phyloP scores from a whole-genome alignment of 305 asterid species.

The Solanum hybrid region DNA sequence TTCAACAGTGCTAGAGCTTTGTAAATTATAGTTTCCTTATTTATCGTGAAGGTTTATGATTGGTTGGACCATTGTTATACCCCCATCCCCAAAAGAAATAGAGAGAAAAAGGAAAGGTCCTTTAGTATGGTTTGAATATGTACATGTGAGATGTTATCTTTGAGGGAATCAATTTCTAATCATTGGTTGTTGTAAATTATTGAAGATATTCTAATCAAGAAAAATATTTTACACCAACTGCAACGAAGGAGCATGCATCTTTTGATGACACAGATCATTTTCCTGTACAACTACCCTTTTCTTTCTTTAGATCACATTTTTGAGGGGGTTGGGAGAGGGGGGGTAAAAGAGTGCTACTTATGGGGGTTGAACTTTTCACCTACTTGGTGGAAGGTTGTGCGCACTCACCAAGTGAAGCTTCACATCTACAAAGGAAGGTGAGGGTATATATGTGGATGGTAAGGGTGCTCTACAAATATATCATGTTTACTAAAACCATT shows the following conservation, averaged over 20 bases:
- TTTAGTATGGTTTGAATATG: not conserved
- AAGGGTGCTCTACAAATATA: not conserved
- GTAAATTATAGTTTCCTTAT: not conserved
- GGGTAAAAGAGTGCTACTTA: not conserved
- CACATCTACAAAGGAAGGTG: not conserved
- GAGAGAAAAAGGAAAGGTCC: not conserved
- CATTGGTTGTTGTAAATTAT: not conserved
- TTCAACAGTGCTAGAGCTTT: not conserved
- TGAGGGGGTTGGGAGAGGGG: not conserved
- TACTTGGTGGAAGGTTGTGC: not conserved
- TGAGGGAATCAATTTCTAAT: not conserved
- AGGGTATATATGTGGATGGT: not conserved
- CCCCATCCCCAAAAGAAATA: not conserved
- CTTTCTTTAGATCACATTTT: not conserved
- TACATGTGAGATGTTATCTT: not conserved
- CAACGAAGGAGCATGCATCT: not conserved
- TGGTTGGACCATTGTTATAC: not conserved
- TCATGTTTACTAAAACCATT: not conserved
- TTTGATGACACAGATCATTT: not conserved
- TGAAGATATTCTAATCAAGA: not conserved
- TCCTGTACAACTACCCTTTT: not conserved
- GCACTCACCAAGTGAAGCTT: not conserved
- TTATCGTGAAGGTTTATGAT: not conserved
- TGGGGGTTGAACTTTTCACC: not conserved
- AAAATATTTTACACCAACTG: not conserved